These are phyloP conservation scores for Brassica napus DNA, from an alignment of 345 rosid species.

Conservation along the genomic window DNA sequence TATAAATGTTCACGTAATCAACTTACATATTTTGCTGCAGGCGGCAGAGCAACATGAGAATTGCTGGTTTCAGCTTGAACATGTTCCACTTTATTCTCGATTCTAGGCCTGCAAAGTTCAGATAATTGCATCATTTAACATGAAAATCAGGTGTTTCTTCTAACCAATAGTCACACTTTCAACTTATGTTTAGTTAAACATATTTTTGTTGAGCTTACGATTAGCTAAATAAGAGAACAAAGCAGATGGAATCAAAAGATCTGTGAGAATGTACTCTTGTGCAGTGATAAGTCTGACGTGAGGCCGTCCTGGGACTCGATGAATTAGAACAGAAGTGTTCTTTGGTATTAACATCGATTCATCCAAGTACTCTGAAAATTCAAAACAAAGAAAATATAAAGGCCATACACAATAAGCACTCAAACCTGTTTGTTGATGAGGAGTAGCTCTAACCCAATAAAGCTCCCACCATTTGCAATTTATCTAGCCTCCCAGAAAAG, in stretches of 20 bases:
- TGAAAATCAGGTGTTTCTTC: neutral
- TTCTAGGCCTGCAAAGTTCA: slow-evolving; percentile 63
- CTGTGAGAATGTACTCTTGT: too few species aligned
- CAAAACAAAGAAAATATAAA: too few species aligned
- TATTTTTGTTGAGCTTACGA: neutral
- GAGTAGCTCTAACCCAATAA: too few species aligned
- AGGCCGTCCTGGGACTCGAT: too few species aligned
- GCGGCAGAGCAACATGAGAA: slow-evolving; percentile 50
- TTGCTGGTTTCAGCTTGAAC: slow-evolving; percentile 37
- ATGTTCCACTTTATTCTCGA: slow-evolving; percentile 49
- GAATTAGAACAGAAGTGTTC: too few species aligned
- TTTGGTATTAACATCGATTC: too few species aligned
- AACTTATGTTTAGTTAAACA: neutral
- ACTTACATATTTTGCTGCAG: slow-evolving; percentile 69
- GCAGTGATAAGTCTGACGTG: too few species aligned
- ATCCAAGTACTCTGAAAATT: too few species aligned
- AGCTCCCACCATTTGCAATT: neutral
- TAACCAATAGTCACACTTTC: neutral
- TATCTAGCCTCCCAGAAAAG: neutral
- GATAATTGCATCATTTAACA: neutral
- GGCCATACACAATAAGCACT: neutral
- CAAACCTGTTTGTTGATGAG: neutral
- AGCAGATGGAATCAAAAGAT: too few species aligned
- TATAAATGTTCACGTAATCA: slow-evolving; percentile 4
- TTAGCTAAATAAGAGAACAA: neutral